Conservation (phyloP, 805 yeast genomes). For the Komagataella phaffii region DNA sequence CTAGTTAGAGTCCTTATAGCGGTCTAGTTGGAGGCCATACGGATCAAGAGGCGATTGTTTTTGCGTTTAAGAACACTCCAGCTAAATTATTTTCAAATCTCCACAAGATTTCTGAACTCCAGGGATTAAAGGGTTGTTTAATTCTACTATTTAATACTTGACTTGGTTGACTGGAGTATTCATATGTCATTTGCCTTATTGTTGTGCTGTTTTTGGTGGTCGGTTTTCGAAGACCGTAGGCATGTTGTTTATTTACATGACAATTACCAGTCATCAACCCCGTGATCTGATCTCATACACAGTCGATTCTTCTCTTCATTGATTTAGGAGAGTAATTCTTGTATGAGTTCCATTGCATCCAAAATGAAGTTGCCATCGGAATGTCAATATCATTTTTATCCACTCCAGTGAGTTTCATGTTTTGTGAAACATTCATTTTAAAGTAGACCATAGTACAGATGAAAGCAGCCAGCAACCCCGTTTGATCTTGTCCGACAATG, state of each 20-base stretch:
- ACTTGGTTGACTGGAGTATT: too few species aligned
- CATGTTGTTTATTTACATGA: neutral
- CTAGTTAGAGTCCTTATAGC: too few species aligned
- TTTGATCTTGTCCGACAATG: neutral
- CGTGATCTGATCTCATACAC: neutral
- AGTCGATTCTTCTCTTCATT: neutral
- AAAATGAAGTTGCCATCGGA: neutral
- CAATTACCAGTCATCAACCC: too few species aligned
- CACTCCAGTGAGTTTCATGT: neutral
- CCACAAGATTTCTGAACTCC: too few species aligned
- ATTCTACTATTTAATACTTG: too few species aligned
- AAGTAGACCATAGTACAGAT: neutral
- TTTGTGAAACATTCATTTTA: neutral
- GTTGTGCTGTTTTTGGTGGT: neutral
- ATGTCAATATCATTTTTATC: neutral
- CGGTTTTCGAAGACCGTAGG: too few species aligned
- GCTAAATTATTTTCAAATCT: too few species aligned
- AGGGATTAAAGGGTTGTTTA: too few species aligned
- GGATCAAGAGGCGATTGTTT: too few species aligned
- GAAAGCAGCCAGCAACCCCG: neutral
- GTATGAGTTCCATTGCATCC: neutral
- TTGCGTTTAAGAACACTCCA: too few species aligned
- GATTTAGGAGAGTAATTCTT: neutral
- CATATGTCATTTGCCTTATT: too few species aligned
- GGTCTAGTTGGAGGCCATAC: too few species aligned